Percentiles rank a stretch among this genome's conserved stretches.
phyloP scores from a whole-genome alignment of 2,329 filamentous ascomycete genomes.

The Diaporthe helianthi region DNA sequence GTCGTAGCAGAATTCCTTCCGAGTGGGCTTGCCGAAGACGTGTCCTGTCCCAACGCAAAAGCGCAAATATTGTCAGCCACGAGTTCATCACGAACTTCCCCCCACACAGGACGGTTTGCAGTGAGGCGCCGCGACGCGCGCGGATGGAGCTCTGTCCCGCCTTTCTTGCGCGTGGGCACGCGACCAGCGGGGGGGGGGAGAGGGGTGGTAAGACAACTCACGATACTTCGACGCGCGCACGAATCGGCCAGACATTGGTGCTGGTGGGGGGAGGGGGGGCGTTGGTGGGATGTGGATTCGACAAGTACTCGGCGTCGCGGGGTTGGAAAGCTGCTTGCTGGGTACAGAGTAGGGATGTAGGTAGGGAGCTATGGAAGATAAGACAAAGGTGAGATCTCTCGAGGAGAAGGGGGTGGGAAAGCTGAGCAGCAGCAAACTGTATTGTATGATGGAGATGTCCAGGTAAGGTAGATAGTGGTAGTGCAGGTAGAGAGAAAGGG shows the following conservation, averaged over 20 bases:
- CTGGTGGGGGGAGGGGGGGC: constrained; percentile 5
- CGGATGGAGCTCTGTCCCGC: constrained; percentile 24
- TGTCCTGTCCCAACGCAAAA: constrained; percentile 70
- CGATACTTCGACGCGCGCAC: constrained; percentile 74
- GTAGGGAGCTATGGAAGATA: background rate
- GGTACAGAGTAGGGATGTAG: constrained; percentile 1
- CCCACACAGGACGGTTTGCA: constrained; percentile 37
- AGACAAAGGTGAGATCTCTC: background rate
- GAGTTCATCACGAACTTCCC: constrained; percentile 40
- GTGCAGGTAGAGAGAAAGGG: background rate
- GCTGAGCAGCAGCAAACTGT: background rate
- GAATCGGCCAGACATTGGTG: constrained; percentile 67
- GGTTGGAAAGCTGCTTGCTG: background rate
- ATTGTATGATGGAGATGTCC: constrained; percentile 7
- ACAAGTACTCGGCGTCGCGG: background rate
- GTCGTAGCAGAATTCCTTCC: constrained; percentile 98
- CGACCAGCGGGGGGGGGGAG: constrained; percentile 34
- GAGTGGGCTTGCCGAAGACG: constrained; percentile 94
- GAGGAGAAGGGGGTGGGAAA: background rate
- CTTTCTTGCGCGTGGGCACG: constrained; percentile 32
- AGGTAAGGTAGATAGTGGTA: background rate
- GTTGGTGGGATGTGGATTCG: background rate
- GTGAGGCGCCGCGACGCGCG: background rate
- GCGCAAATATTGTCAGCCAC: constrained; percentile 37
- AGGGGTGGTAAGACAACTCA: constrained; percentile 50